Conservation (phyloP, 2,329 filamentous ascomycete genomes). For the Fusarium armeniacum region DNA sequence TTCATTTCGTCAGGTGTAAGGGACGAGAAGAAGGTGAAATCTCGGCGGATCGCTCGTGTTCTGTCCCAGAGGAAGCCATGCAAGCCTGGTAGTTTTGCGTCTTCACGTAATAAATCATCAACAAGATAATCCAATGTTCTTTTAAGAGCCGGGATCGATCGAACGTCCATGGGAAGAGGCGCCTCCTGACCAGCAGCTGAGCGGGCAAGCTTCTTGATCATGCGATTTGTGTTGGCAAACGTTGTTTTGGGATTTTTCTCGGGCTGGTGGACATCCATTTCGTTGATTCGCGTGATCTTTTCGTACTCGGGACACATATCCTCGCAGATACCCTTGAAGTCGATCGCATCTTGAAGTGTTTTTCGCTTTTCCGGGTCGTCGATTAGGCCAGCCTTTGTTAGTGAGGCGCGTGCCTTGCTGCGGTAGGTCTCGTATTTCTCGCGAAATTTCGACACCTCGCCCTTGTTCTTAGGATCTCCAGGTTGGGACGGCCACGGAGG, state of each 20-base stretch:
- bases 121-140: conserved; percentile 75
- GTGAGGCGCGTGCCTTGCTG: conserved; percentile 66
- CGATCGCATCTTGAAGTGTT: conserved; percentile 72
- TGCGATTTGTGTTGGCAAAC: conserved; percentile 65
- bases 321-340: conserved; percentile 77
- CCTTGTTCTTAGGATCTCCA: conserved; percentile 65
- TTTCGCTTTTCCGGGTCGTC: conserved; percentile 76
- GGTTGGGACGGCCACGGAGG: conserved; percentile 70
- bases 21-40: conserved; percentile 76
- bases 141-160: conserved; percentile 70
- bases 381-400: conserved; percentile 72
- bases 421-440: conserved; percentile 71
- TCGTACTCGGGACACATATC: conserved; percentile 79
- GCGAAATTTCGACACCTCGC: conserved; percentile 67
- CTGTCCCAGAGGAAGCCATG: conserved; percentile 79
- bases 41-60: conserved; percentile 75
- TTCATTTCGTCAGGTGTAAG: conserved; percentile 69
- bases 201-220: conserved; percentile 77
- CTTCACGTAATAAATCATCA: conserved; percentile 68
- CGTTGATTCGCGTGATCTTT: conserved; percentile 72
- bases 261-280: conserved; percentile 69
- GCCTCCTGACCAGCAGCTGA: conserved; percentile 78
- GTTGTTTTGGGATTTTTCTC: conserved; percentile 65
- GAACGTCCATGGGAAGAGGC: conserved; percentile 76
- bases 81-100: conserved; percentile 67